A percentile compares a stretch with the other conserved stretches of the same genome.
phyloP scores from a whole-genome alignment of 2,329 filamentous ascomycete species.

The Rugonectria rugulosa region DNA sequence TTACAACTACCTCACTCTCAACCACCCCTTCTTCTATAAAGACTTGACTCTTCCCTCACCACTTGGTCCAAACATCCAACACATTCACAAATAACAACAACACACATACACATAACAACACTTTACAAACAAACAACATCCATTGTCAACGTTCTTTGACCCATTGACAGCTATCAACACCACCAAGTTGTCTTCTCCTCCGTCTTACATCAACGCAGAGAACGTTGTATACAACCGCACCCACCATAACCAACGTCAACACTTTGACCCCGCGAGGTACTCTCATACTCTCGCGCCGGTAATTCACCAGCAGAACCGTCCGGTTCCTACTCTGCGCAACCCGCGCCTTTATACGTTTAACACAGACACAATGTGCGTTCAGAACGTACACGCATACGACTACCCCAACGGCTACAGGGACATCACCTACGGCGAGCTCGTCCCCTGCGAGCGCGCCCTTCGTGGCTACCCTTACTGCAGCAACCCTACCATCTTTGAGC shows the following conservation, averaged over 20 bases:
- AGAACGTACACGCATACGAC: conserved; percentile 55
- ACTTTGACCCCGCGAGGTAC: conserved; percentile 13
- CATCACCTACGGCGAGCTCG: conserved; percentile 42
- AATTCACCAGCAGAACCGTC: conserved; percentile 33
- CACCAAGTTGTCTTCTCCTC: conserved; percentile 32
- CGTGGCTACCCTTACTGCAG: conserved; percentile 52
- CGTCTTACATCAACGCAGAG: conserved; percentile 27
- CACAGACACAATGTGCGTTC: conserved; percentile 58
- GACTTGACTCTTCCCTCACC: conserved; percentile 22
- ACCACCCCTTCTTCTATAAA: conserved; percentile 30
- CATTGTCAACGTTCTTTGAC: background rate
- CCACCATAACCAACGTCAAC: conserved; percentile 19
- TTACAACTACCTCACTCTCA: conserved; percentile 8
- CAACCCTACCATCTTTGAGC: conserved; percentile 50
- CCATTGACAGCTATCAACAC: conserved; percentile 17
- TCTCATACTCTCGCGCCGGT: conserved; percentile 27
- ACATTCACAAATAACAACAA: conserved; percentile 21
- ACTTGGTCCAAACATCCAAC: conserved; percentile 25
- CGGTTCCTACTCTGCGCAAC: conserved; percentile 27
- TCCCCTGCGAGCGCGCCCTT: conserved; percentile 50
- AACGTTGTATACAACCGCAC: conserved; percentile 31
- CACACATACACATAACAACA: conserved; percentile 7
- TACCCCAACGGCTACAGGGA: conserved; percentile 54
- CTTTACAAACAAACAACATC: background rate
- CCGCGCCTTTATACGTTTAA: conserved; percentile 25